Percentiles rank a stretch among this genome's conserved stretches.
These are phyloP conservation scores for Dioszegia hungarica DNA, from an alignment of 768 basidiomycete genomes.

Conservation along the genomic window DNA sequence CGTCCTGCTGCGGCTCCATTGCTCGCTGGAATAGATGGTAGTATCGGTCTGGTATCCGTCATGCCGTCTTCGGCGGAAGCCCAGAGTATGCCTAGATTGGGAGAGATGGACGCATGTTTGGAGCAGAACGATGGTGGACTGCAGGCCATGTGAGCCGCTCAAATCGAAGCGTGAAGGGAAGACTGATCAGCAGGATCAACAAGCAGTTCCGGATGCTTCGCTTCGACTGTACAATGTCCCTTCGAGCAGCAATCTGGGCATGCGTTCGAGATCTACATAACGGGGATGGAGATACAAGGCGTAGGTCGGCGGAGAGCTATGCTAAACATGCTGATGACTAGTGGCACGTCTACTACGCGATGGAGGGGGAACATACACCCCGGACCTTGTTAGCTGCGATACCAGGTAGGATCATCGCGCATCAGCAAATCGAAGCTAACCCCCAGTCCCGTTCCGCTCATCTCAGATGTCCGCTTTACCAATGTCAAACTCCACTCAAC, in stretches of 20 bases:
- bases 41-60: not conserved
- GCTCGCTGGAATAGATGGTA: too few species aligned
- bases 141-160: not conserved
- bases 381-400: not conserved
- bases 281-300: not conserved
- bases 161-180: not conserved
- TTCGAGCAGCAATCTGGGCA: constrained; percentile 44
- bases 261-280: not conserved
- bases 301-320: not conserved
- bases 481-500: not conserved
- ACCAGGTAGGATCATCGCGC: constrained; percentile 23
- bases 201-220: constrained; percentile 70
- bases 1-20: too few species aligned
- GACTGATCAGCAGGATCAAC: constrained; percentile 52
- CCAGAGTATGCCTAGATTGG: not conserved
- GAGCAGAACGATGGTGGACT: not conserved
- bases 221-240: constrained; percentile 59
- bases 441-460: constrained; percentile 8
- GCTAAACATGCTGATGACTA: not conserved
- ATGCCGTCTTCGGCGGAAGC: not conserved
- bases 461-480: constrained; percentile 7
- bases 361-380: not conserved
- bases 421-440: constrained; percentile 44
- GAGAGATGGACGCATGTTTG: too few species aligned
- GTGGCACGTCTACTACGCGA: not conserved